Evolutionary conservation across 495 filamentous ascomycete species (phyloP).

Genomic region (Tuber indicum): DNA sequence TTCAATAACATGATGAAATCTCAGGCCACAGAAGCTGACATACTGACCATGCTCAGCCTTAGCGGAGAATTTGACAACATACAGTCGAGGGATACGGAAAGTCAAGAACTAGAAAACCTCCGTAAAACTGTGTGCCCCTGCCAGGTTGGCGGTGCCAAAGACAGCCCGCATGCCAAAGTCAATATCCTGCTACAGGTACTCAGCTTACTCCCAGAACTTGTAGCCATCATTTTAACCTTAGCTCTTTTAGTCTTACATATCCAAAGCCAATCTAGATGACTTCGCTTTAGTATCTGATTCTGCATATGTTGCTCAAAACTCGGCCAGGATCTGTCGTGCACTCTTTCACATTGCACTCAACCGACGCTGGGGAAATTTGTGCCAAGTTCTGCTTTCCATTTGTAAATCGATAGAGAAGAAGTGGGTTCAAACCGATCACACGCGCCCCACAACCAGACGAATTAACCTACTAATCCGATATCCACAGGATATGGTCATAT

Average conservation of each 20-base stretch:
- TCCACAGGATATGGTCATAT: slow-evolving; percentile 71
- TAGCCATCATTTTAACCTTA: neutral
- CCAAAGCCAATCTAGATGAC: slow-evolving; percentile 77
- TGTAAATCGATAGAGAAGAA: slow-evolving; percentile 94
- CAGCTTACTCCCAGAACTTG: neutral
- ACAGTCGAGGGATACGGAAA: slow-evolving; percentile 79
- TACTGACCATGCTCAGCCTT: slow-evolving; percentile 89
- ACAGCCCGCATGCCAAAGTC: slow-evolving; percentile 69
- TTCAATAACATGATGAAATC: slow-evolving; percentile 91
- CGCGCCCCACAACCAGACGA: neutral
- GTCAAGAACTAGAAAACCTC: slow-evolving; percentile 64
- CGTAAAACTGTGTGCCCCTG: slow-evolving; percentile 61
- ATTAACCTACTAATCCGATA: neutral
- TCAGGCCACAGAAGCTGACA: slow-evolving; percentile 73
- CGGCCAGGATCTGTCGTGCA: slow-evolving; percentile 86
- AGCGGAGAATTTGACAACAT: slow-evolving; percentile 98
- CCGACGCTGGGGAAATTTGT: slow-evolving; percentile 88
- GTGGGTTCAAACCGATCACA: slow-evolving; percentile 15
- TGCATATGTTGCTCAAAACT: slow-evolving; percentile 91
- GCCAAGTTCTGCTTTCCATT: slow-evolving; percentile 75
- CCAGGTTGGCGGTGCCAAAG: slow-evolving; percentile 42
- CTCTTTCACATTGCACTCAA: slow-evolving; percentile 97
- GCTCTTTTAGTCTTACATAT: slow-evolving; percentile 73
- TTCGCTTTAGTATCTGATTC: slow-evolving; percentile 87
- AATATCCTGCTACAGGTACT: slow-evolving; percentile 65